These are phyloP conservation scores for Steccherinum ochraceum DNA, from an alignment of 768 basidiomycete genomes.

Conservation along the genomic window DNA sequence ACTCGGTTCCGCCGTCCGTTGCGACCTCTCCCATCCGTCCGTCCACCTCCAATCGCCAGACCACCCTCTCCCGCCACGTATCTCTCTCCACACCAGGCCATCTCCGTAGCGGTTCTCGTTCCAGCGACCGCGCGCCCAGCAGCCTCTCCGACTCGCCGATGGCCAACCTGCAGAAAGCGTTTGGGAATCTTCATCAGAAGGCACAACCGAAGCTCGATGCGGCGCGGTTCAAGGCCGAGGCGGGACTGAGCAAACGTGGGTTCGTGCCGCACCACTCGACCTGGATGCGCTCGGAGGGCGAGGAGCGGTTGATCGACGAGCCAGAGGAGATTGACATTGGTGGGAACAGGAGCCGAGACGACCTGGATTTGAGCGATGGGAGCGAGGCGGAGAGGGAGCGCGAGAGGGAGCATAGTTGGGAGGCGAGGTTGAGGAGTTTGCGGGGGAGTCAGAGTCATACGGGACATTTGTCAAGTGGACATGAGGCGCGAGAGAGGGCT, in stretches of 20 bases:
- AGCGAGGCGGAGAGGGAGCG: slow-evolving; percentile 10
- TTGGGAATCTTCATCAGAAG: slow-evolving; percentile 32
- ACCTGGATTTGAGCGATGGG: slow-evolving; percentile 9
- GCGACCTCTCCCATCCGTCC: neutral
- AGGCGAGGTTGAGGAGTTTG: slow-evolving; percentile 7
- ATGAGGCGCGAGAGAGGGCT: slow-evolving; percentile 6
- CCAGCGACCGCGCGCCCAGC: slow-evolving; percentile 3
- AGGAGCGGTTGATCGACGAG: slow-evolving; percentile 32
- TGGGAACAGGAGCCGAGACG: slow-evolving; percentile 14
- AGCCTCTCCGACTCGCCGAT: slow-evolving; percentile 27
- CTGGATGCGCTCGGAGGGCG: slow-evolving; percentile 28
- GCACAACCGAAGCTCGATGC: slow-evolving; percentile 53
- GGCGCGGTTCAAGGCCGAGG: slow-evolving; percentile 67
- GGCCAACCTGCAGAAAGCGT: slow-evolving; percentile 37
- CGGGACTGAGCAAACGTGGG: slow-evolving; percentile 54
- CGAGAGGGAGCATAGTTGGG: slow-evolving; percentile 6
- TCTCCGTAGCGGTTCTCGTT: neutral
- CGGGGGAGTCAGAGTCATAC: neutral
- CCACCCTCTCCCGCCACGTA: slow-evolving; percentile 29
- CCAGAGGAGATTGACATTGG: slow-evolving; percentile 24
- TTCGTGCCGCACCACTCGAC: slow-evolving; percentile 37
- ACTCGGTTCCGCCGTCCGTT: slow-evolving; percentile 4
- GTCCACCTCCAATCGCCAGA: neutral
- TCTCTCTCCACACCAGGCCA: slow-evolving; percentile 26
- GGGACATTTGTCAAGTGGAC: neutral